phyloP scores from a whole-genome alignment of 768 basidiomycete genomes.

The Kwoniella sp. region DNA sequence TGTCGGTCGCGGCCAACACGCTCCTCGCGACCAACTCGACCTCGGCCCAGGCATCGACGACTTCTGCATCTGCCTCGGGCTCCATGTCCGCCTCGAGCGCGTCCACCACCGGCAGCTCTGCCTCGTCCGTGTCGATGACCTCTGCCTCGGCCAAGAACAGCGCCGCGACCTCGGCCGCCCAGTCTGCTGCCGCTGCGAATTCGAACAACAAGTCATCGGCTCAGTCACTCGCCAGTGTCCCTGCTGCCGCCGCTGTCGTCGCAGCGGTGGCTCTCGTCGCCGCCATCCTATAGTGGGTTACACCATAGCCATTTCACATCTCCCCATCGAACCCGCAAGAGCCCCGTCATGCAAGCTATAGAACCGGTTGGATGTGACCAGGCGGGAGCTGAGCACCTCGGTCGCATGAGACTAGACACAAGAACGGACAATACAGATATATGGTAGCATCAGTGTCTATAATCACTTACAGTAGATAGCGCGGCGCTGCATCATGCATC shows the following conservation, averaged over 20 bases:
- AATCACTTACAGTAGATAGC: background rate
- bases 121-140: slow-evolving; percentile 9
- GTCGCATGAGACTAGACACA: background rate
- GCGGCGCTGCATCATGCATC: background rate
- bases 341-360: background rate
- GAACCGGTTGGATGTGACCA: too few species aligned
- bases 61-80: slow-evolving; percentile 14
- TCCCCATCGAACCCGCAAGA: background rate
- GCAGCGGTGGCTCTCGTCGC: background rate
- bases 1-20: slow-evolving; percentile 23
- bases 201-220: slow-evolving; percentile 1
- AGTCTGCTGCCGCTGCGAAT: background rate
- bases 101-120: background rate
- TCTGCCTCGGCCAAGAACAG: slow-evolving; percentile 4
- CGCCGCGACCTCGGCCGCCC: slow-evolving; percentile 15
- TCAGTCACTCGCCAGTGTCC: background rate
- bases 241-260: background rate
- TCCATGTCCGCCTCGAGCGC: slow-evolving; percentile 7
- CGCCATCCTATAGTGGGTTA: background rate
- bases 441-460: background rate
- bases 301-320: background rate
- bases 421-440: background rate
- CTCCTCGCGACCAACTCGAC: slow-evolving; percentile 1
- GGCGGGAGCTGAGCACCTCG: background rate
- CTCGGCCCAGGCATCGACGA: slow-evolving; percentile 11